Conservation (phyloP, 1,139 yeast genomes). For the Kluyveromyces marxianus region DNA sequence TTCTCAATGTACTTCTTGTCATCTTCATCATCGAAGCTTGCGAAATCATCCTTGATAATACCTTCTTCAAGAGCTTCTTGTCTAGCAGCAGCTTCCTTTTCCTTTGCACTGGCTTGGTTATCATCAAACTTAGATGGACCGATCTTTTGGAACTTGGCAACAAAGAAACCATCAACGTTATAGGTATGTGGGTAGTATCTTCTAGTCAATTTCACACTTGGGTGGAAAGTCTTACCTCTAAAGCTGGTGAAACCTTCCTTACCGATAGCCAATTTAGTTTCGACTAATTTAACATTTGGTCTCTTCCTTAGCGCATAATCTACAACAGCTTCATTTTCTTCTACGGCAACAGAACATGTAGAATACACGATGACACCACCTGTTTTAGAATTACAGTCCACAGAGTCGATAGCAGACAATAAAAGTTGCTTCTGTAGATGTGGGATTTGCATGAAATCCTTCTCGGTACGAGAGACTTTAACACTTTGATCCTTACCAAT, state of each 20-base stretch:
- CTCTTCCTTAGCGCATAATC: slow-evolving; percentile 94
- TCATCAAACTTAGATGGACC: slow-evolving; percentile 80
- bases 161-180: slow-evolving; percentile 97
- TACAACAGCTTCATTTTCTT: slow-evolving; percentile 98
- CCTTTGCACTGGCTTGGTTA: slow-evolving; percentile 83
- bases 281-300: slow-evolving; percentile 92
- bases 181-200: slow-evolving; percentile 98
- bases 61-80: slow-evolving; percentile 69
- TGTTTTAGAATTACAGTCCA: slow-evolving; percentile 81
- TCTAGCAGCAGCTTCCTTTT: slow-evolving; percentile 74
- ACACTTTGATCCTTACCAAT: slow-evolving; percentile 96
- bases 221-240: slow-evolving; percentile 87
- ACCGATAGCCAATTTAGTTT: slow-evolving; percentile 89
- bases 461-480: slow-evolving; percentile 87
- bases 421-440: slow-evolving; percentile 92
- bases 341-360: slow-evolving; percentile 97
- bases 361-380: slow-evolving; percentile 97
- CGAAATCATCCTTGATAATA: slow-evolving; percentile 78
- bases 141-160: slow-evolving; percentile 90
- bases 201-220: slow-evolving; percentile 71
- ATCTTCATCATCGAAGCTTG: slow-evolving; percentile 67
- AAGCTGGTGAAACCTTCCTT: slow-evolving; percentile 90
- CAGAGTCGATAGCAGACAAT: slow-evolving; percentile 93
- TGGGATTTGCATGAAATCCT: slow-evolving; percentile 94
- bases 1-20: slow-evolving; percentile 71